A percentile compares a stretch with the other conserved stretches of the same genome.
phyloP scores from a whole-genome alignment of 2,329 filamentous ascomycete genomes.

The Clonostachys byssicola region DNA sequence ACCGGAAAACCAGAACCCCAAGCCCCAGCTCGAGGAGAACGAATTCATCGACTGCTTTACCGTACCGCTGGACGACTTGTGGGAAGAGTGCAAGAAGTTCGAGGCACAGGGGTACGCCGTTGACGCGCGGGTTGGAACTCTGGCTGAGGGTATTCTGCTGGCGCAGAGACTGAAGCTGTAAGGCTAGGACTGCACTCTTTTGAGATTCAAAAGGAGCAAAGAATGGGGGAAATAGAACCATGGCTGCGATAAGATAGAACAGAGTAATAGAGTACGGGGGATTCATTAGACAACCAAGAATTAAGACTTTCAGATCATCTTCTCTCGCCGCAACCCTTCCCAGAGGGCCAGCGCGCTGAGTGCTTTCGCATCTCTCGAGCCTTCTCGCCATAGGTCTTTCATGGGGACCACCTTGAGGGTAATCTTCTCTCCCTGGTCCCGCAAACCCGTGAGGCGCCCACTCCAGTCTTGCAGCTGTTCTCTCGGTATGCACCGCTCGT shows the following conservation, averaged over 20 bases:
- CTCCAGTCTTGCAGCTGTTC: slow-evolving; percentile 48
- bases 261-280: background rate
- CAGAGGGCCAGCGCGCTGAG: slow-evolving; percentile 55
- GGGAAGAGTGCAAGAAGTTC: slow-evolving; percentile 61
- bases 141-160: slow-evolving; percentile 75
- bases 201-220: background rate
- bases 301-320: slow-evolving; percentile 24
- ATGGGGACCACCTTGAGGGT: slow-evolving; percentile 54
- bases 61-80: slow-evolving; percentile 59
- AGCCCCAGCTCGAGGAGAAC: slow-evolving; percentile 69
- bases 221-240: background rate
- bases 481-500: slow-evolving; percentile 47
- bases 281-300: background rate
- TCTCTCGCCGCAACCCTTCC: slow-evolving; percentile 47
- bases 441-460: slow-evolving; percentile 52
- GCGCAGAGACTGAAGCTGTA: slow-evolving; percentile 52
- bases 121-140: slow-evolving; percentile 71
- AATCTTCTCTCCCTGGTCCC: slow-evolving; percentile 57
- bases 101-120: slow-evolving; percentile 72
- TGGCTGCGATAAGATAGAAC: background rate
- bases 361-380: slow-evolving; percentile 54
- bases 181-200: background rate
- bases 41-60: slow-evolving; percentile 82
- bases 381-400: slow-evolving; percentile 53
- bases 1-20: slow-evolving; percentile 64